Base-by-base conservation (phyloP, 2,329 filamentous ascomycete species). In the Cryphonectria japonica region DNA sequence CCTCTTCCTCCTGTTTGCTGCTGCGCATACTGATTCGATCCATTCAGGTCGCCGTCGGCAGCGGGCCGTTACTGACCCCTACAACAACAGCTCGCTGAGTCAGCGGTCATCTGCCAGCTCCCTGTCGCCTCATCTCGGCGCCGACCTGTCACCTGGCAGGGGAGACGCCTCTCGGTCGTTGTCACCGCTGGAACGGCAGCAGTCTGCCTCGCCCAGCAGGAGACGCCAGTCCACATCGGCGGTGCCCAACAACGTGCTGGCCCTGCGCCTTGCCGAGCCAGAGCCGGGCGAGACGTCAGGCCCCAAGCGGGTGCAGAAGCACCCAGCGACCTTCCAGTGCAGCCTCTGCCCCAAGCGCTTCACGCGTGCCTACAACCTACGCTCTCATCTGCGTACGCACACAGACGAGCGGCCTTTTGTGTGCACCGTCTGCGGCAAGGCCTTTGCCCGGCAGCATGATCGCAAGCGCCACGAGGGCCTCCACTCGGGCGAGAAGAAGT, bases 401-500 rank as follows among this genome's bases (percentile, higher is more conserved):
- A 99, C 96, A 0, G 96, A 99, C 77, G 96, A 99, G 84, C 89
- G 96, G 64, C 96, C 96, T 0, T 99, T 98, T 78, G 95, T 98
- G 2, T 99, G 96, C 79, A 98, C 93, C 0, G 94, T 98, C 11
- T 99, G 96, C 76, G 93, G 94, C 67, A 99, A 99, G 81, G 96
- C 96, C 0, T 99, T 99, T 82, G 96, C 96, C 7, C 92, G 96
- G 37, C 96, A 99, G 79, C 96, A 99, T 79, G 96, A 99, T 79
- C 92, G 96, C 62, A 99, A 99, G 82, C 92, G 96, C 54, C 96
- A 99, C 81, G 96, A 99, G 82, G 95, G 95, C 54, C 84, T 99
- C 59, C 96, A 99, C 78, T 97, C 93, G 0, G 96, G 96, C 59
- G 96, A 99, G 83, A 99, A 98, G 88, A 98, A 97, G 79, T 99